Conservation (phyloP, 2,329 filamentous ascomycete genomes). For the Phialophora expanda region DNA sequence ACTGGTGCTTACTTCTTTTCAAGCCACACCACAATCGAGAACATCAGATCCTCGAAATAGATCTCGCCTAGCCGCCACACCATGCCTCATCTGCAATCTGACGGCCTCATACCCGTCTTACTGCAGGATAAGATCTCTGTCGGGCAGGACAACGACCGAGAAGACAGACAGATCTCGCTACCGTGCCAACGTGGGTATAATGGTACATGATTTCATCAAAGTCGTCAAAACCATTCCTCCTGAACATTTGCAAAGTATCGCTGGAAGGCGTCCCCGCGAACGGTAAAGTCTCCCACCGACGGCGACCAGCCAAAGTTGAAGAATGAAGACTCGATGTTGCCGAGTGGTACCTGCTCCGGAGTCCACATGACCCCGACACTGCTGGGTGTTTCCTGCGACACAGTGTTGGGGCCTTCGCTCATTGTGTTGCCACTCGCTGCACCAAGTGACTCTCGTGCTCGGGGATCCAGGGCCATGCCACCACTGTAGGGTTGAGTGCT, state of each 20-base stretch:
- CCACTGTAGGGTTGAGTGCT: slow-evolving; percentile 13
- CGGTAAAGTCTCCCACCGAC: slow-evolving; percentile 27
- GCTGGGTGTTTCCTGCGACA: slow-evolving; percentile 12
- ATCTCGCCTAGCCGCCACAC: slow-evolving; percentile 3
- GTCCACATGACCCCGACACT: slow-evolving; percentile 17
- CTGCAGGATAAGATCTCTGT: slow-evolving; percentile 1
- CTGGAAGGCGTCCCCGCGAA: slow-evolving; percentile 24
- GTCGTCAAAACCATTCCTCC: slow-evolving; percentile 34
- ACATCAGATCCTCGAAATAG: slow-evolving; percentile 19
- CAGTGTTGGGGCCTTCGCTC: slow-evolving; percentile 1
- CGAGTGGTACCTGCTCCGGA: slow-evolving; percentile 16
- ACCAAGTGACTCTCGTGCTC: not conserved
- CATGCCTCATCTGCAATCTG: not conserved
- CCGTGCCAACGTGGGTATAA: not conserved
- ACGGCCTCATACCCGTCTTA: not conserved
- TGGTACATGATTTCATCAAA: slow-evolving; percentile 1
- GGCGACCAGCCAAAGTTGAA: slow-evolving; percentile 33
- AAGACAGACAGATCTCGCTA: not conserved
- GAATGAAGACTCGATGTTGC: slow-evolving; percentile 13
- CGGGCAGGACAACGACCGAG: not conserved
- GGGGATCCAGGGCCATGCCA: slow-evolving; percentile 12
- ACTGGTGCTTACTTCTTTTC: slow-evolving; percentile 11
- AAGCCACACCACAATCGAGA: slow-evolving; percentile 11
- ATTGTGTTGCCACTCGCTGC: not conserved
- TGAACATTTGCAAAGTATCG: slow-evolving; percentile 31